These are phyloP conservation scores for Alloteropsis semialata DNA, from an alignment of 176 grass and related monocot species.

Conservation along the genomic window DNA sequence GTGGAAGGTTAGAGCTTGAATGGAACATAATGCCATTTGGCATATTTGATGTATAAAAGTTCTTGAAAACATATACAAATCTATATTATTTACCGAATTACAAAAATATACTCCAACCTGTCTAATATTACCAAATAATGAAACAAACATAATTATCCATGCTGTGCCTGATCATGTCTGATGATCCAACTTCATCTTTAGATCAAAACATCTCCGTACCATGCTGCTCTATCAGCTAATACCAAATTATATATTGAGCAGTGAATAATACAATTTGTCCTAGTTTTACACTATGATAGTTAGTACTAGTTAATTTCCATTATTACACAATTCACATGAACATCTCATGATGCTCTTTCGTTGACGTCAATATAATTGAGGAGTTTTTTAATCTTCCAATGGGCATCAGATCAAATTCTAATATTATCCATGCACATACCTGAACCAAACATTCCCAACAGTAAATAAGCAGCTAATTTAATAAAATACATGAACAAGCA, in stretches of 20 bases:
- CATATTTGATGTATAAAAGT: constrained; percentile 10
- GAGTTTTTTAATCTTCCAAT: not conserved
- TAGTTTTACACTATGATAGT: not conserved
- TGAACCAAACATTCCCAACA: constrained; percentile 28
- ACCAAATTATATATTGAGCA: not conserved
- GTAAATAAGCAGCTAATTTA: constrained; percentile 3
- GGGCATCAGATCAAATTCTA: not conserved
- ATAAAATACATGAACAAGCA: constrained; percentile 1
- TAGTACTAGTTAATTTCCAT: not conserved
- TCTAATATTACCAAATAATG: constrained; percentile 20
- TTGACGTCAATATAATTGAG: not conserved
- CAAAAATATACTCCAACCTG: not conserved
- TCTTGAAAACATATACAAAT: not conserved
- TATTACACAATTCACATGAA: constrained; percentile 6
- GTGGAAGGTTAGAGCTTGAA: constrained; percentile 32
- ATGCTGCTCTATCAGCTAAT: not conserved
- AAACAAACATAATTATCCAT: constrained; percentile 29
- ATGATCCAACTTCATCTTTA: not conserved
- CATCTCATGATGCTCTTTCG: not conserved
- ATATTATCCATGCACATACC: constrained; percentile 1
- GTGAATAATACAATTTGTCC: not conserved
- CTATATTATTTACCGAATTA: constrained; percentile 2
- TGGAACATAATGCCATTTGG: constrained; percentile 1
- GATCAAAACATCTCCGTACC: not conserved
- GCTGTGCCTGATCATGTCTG: not conserved